A percentile compares a stretch with the other conserved stretches of the same genome.
Conservation (phyloP, 2,329 filamentous ascomycete species). For the Pseudocercospora fijiensis region DNA sequence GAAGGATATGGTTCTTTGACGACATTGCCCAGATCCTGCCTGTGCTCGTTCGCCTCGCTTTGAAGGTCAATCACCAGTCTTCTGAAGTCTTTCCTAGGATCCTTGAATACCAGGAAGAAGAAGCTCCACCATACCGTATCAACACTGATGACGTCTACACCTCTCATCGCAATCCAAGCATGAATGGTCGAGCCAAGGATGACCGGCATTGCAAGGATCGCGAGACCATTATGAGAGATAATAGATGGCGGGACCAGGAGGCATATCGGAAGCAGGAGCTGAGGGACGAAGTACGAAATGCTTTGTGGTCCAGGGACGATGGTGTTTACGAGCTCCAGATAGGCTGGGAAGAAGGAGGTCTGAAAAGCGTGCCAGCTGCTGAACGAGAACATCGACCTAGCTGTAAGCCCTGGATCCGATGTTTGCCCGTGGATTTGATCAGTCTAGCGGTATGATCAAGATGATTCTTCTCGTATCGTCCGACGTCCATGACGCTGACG, state of each 20-base stretch:
- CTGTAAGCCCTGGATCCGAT: background rate
- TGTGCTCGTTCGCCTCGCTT: background rate
- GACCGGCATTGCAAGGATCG: slow-evolving; percentile 30
- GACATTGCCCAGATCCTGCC: background rate
- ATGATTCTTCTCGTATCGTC: background rate
- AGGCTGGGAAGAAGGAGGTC: background rate
- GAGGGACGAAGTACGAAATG: slow-evolving; percentile 32
- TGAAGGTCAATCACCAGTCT: slow-evolving; percentile 7
- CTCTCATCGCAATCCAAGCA: slow-evolving; percentile 33
- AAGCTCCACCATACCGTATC: slow-evolving; percentile 31
- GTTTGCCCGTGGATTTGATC: background rate
- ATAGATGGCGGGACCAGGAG: slow-evolving; percentile 30
- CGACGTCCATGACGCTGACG: background rate
- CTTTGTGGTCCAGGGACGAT: slow-evolving; percentile 34
- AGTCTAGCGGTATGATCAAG: background rate
- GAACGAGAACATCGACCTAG: background rate
- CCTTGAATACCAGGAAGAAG: slow-evolving; percentile 31
- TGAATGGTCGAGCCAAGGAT: slow-evolving; percentile 29
- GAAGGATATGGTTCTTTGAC: slow-evolving; percentile 28
- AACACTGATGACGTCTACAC: slow-evolving; percentile 34
- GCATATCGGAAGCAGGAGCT: slow-evolving; percentile 29
- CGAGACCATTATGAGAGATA: slow-evolving; percentile 26
- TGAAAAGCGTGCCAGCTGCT: background rate
- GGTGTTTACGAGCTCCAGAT: slow-evolving; percentile 1
- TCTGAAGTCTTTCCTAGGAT: slow-evolving; percentile 32